Conservation (phyloP, 768 basidiomycete species). For the Amanita muscaria region DNA sequence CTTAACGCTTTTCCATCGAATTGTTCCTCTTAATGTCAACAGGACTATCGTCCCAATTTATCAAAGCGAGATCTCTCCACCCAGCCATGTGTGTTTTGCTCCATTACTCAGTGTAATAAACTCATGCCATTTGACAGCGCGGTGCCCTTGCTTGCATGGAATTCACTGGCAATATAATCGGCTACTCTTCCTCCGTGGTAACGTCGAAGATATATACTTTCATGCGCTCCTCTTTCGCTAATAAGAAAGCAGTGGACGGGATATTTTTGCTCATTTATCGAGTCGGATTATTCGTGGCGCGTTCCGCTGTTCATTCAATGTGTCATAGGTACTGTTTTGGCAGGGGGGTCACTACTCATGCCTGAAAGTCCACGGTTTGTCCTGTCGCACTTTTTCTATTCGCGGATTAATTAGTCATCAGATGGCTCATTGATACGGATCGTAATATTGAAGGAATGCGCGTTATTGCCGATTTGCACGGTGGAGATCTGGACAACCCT, state of each 20-base stretch:
- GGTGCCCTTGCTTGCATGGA: conserved; percentile 93
- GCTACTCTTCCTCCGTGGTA: conserved; percentile 86
- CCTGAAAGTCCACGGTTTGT: conserved; percentile 83
- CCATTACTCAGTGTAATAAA: not conserved
- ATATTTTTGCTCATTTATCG: conserved; percentile 86
- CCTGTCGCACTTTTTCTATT: conserved; percentile 19
- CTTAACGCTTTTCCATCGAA: not conserved
- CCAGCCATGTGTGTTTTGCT: conserved; percentile 59
- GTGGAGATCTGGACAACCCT: conserved; percentile 61
- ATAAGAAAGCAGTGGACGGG: conserved; percentile 66
- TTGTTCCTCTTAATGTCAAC: not conserved
- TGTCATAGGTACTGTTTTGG: conserved; percentile 74
- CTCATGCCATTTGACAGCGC: conserved; percentile 37
- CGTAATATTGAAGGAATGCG: conserved; percentile 75
- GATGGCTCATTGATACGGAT: conserved; percentile 87
- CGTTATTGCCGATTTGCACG: conserved; percentile 85
- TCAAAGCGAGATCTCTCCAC: conserved; percentile 93
- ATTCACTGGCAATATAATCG: conserved; percentile 87
- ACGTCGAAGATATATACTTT: not conserved
- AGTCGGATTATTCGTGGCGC: conserved; percentile 85
- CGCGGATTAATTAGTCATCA: conserved; percentile 17
- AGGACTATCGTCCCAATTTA: conserved; percentile 91
- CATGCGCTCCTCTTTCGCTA: conserved; percentile 7
- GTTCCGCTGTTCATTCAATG: conserved; percentile 85
- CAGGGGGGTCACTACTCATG: conserved; percentile 69